phyloP scores from a whole-genome alignment of 2,329 filamentous ascomycete species.

The Colletotrichum tofieldiae region DNA sequence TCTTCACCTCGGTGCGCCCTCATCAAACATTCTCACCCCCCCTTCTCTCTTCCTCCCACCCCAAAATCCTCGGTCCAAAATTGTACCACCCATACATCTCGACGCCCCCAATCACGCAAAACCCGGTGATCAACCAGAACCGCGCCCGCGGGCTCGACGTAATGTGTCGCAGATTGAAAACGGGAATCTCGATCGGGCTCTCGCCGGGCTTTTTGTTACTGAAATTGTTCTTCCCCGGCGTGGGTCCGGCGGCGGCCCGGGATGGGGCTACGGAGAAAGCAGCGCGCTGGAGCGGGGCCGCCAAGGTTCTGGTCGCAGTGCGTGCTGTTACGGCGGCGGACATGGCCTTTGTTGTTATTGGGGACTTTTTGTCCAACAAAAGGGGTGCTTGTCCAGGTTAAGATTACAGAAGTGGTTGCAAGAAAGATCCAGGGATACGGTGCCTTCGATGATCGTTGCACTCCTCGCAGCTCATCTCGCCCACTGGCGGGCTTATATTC shows the following conservation, averaged over 20 bases:
- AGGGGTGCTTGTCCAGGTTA: rapidly evolving
- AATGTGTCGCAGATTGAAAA: constrained; percentile 45
- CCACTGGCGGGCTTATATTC: constrained; percentile 1
- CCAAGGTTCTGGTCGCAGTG: constrained; percentile 10
- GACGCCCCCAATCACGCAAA: constrained; percentile 39
- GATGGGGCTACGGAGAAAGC: constrained; percentile 34
- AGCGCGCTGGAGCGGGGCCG: constrained; percentile 7
- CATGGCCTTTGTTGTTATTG: neutral
- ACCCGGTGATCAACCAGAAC: constrained; percentile 32
- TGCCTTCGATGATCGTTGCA: neutral
- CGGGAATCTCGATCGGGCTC: constrained; percentile 41
- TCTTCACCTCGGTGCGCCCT: neutral
- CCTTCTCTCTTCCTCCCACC: constrained; percentile 29
- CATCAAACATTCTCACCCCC: neutral
- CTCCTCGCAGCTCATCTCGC: neutral
- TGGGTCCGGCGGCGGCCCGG: neutral
- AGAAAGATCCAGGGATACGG: neutral
- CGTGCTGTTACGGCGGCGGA: neutral
- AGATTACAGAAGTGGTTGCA: neutral
- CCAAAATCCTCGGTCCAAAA: constrained; percentile 46
- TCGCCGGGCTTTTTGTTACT: constrained; percentile 25
- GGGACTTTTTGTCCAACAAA: too few relatives aligned
- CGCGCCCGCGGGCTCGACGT: constrained; percentile 45
- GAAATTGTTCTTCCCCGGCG: constrained; percentile 11
- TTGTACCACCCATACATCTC: constrained; percentile 46